Percentiles rank a stretch among this genome's conserved stretches.
These are phyloP conservation scores for Trifolium subterraneum DNA, from an alignment of 306 rosid genomes.

Conservation along the genomic window DNA sequence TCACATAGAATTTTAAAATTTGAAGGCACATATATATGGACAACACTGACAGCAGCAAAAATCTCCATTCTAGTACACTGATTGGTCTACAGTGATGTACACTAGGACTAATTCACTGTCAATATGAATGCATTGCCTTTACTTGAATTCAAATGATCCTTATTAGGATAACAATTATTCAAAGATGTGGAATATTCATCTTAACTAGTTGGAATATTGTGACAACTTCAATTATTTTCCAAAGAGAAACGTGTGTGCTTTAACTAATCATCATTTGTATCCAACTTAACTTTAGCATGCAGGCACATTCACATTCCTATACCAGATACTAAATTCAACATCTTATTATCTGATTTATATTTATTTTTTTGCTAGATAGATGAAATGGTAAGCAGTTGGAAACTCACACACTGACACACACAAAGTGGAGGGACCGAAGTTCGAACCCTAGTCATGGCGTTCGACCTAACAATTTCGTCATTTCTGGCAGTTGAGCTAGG, in stretches of 20 bases:
- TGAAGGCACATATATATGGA: background rate
- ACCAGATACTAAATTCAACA: background rate
- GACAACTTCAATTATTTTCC: conserved; percentile 4
- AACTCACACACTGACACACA: no score
- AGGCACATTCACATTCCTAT: background rate
- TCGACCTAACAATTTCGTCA: no score
- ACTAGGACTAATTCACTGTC: background rate
- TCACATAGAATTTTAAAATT: background rate
- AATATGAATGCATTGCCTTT: conserved; percentile 3
- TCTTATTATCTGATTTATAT: background rate
- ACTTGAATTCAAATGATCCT: background rate
- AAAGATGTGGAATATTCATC: background rate
- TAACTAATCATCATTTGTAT: conserved; percentile 1
- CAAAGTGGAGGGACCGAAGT: no score
- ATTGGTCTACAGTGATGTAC: conserved; percentile 10
- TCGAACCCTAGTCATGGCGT: no score
- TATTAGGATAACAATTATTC: background rate
- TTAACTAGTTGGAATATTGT: background rate
- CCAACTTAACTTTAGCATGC: background rate
- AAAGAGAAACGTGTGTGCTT: conserved; percentile 5
- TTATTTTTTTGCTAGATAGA: no score
- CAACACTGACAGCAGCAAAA: background rate
- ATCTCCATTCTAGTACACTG: background rate
- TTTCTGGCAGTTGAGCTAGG: no score
- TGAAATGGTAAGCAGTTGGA: no score